phyloP scores from a whole-genome alignment of 2,329 filamentous ascomycete genomes.

The Lachnellula arida region DNA sequence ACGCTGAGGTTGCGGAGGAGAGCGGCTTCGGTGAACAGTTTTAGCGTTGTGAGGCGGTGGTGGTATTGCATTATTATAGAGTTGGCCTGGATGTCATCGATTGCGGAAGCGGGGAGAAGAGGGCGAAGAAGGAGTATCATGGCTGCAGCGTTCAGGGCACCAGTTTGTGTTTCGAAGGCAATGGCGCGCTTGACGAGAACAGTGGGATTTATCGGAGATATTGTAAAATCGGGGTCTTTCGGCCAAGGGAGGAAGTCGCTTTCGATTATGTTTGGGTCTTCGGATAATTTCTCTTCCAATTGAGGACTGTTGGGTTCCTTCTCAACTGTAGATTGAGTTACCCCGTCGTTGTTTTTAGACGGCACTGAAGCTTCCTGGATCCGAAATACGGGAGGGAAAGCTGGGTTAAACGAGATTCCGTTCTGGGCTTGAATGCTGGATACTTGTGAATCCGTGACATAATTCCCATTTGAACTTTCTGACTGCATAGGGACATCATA shows the following conservation, averaged over 20 bases:
- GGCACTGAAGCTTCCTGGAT: conserved; percentile 24
- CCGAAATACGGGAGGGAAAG: conserved; percentile 21
- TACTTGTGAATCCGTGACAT: conserved; percentile 6
- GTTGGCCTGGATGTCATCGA: conserved; percentile 51
- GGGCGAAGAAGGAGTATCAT: conserved; percentile 57
- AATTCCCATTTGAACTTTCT: conserved; percentile 14
- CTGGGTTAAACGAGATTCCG: conserved; percentile 7
- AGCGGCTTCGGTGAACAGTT: conserved; percentile 55
- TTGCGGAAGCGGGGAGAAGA: conserved; percentile 49
- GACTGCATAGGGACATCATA: conserved; percentile 16
- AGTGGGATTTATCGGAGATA: conserved; percentile 52
- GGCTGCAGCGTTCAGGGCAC: conserved; percentile 54
- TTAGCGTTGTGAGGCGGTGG: conserved; percentile 53
- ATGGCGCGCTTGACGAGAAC: conserved; percentile 49
- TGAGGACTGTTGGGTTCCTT: conserved; percentile 9
- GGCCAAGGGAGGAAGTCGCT: conserved; percentile 57
- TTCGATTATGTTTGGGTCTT: conserved; percentile 42
- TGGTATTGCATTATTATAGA: conserved; percentile 58
- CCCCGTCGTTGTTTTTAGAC: neutral
- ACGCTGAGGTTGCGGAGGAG: conserved; percentile 55
- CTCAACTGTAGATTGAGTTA: conserved; percentile 4
- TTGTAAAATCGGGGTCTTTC: conserved; percentile 51
- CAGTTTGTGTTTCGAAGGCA: conserved; percentile 51
- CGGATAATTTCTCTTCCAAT: conserved; percentile 17
- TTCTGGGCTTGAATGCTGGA: conserved; percentile 1